These are phyloP conservation scores for Zygotorulaspora danielsina DNA, from an alignment of 805 yeast genomes.

Conservation along the genomic window DNA sequence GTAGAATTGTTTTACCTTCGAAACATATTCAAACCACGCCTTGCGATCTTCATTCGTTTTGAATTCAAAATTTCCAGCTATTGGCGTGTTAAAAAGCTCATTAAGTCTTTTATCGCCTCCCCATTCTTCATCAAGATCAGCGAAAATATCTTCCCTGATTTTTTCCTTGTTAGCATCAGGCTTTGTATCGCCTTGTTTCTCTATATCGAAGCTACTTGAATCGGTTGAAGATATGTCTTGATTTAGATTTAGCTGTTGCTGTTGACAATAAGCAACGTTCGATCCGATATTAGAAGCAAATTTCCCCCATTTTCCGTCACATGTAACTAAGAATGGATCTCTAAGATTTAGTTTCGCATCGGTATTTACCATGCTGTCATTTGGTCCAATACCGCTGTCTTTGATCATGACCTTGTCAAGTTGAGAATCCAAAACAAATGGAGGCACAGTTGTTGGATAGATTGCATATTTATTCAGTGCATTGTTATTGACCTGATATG, in stretches of 20 bases:
- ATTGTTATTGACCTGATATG: neutral
- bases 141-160: slow-evolving; percentile 27
- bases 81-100: slow-evolving; percentile 41
- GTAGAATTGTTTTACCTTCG: slow-evolving; percentile 29
- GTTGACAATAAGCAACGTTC: slow-evolving; percentile 26
- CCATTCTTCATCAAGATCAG: slow-evolving; percentile 55
- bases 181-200: slow-evolving; percentile 5
- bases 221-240: slow-evolving; percentile 6
- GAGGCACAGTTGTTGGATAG: slow-evolving; percentile 50
- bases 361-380: slow-evolving; percentile 12
- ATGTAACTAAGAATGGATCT: slow-evolving; percentile 37
- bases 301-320: slow-evolving; percentile 48
- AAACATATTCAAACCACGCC: slow-evolving; percentile 31
- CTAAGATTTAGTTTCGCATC: slow-evolving; percentile 13
- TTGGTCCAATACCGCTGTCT: slow-evolving; percentile 26
- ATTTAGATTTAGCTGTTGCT: slow-evolving; percentile 7
- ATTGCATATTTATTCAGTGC: slow-evolving; percentile 35
- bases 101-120: slow-evolving; percentile 65
- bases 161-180: slow-evolving; percentile 16
- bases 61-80: slow-evolving; percentile 26
- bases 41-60: slow-evolving; percentile 29
- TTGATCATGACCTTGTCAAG: slow-evolving; percentile 17
- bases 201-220: slow-evolving; percentile 8
- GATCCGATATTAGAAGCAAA: slow-evolving; percentile 40
- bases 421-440: slow-evolving; percentile 56